A percentile compares a stretch with the other conserved stretches of the same genome.
These are phyloP conservation scores for Dothideomycetes sp. DNA, from an alignment of 2,329 filamentous ascomycete genomes.

Conservation along the genomic window DNA sequence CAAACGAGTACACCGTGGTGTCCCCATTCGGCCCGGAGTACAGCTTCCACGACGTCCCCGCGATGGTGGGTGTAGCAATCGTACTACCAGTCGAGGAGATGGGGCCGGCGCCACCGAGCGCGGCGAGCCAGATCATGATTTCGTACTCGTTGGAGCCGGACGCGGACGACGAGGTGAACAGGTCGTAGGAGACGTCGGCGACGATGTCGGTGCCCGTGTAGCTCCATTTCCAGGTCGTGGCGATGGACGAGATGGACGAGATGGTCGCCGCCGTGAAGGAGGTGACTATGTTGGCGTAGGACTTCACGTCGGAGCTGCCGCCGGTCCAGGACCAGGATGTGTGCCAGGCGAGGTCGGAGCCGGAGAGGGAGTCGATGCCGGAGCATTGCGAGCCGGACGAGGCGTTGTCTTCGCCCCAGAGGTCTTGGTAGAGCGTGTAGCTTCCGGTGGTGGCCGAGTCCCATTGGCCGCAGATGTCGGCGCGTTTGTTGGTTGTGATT, in stretches of 20 bases:
- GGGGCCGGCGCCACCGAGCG: constrained; percentile 46
- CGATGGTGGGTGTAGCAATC: constrained; percentile 44
- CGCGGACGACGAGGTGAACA: constrained; percentile 45
- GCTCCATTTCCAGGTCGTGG: constrained; percentile 35
- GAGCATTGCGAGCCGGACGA: constrained; percentile 37
- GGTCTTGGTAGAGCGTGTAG: constrained; percentile 29
- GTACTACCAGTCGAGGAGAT: constrained; percentile 41
- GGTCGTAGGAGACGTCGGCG: constrained; percentile 51
- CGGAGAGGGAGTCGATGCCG: constrained; percentile 27
- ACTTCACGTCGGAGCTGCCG: constrained; percentile 27
- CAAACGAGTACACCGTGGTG: constrained; percentile 52
- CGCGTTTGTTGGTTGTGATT: constrained; percentile 11
- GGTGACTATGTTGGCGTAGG: constrained; percentile 30
- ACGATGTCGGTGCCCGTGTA: constrained; percentile 40
- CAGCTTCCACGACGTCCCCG: constrained; percentile 44
- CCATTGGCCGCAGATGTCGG: constrained; percentile 19
- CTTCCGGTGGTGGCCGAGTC: constrained; percentile 17
- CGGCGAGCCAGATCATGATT: constrained; percentile 56
- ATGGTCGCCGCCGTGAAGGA: constrained; percentile 13
- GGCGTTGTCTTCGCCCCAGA: constrained; percentile 32
- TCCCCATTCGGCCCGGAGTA: constrained; percentile 50
- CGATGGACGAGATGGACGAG: constrained; percentile 28
- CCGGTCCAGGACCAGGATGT: constrained; percentile 23
- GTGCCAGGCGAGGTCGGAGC: constrained; percentile 30
- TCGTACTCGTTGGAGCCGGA: constrained; percentile 43